Evolutionary conservation across 139 green algal genomes (phyloP).

Genomic region (Tetradesmus lagerheimii): DNA sequence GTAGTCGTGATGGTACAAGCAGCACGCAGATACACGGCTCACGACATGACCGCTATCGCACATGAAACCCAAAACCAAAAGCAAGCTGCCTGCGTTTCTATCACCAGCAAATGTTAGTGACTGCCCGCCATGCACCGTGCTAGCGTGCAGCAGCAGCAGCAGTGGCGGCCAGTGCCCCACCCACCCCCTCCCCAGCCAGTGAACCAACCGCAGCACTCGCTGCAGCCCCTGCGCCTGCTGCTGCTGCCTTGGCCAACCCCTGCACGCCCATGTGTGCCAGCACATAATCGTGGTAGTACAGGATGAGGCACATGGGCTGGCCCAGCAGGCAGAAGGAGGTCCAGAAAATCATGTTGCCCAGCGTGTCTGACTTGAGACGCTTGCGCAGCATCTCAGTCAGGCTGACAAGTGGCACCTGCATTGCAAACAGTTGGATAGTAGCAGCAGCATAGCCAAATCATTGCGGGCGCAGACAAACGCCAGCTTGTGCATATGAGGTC

Average conservation of each 20-base stretch:
- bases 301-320: slow-evolving; percentile 87
- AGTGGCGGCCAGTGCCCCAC: too few relatives aligned
- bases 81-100: too few relatives aligned
- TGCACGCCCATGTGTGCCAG: slow-evolving; percentile 10
- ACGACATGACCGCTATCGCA: too few relatives aligned
- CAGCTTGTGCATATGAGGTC: too few relatives aligned
- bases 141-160: too few relatives aligned
- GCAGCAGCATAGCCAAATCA: too few relatives aligned
- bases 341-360: slow-evolving; percentile 93
- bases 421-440: not conserved
- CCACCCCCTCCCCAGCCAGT: too few relatives aligned
- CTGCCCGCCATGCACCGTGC: too few relatives aligned
- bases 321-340: slow-evolving; percentile 93
- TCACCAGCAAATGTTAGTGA: too few relatives aligned
- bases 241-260: slow-evolving; percentile 6
- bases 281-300: slow-evolving; percentile 47
- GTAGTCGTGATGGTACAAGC: slow-evolving; percentile 44
- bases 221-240: not conserved
- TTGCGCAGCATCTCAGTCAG: slow-evolving; percentile 75
- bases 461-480: too few relatives aligned
- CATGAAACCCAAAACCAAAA: too few relatives aligned
- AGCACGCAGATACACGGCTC: too few relatives aligned
- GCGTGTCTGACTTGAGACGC: slow-evolving; percentile 56
- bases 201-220: not conserved
- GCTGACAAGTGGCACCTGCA: slow-evolving; percentile 77